Percentiles rank a stretch among this genome's conserved stretches.
These are phyloP conservation scores for Pythium oligandrum DNA, from an alignment of 352 stramenopile species.

Conservation along the genomic window DNA sequence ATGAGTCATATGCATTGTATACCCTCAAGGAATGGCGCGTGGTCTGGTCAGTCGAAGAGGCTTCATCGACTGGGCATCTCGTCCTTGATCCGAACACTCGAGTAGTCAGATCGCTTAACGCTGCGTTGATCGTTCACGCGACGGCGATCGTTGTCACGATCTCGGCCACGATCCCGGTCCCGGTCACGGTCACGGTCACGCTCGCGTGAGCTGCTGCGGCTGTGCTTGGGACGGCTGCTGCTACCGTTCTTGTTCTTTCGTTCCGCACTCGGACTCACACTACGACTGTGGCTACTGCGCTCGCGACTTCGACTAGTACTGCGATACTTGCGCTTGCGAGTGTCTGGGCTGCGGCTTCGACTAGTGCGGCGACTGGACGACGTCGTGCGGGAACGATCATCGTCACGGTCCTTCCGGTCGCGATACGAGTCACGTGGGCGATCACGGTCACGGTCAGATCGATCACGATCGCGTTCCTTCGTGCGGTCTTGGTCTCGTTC, in stretches of 20 bases:
- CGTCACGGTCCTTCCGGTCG: conserved; percentile 6
- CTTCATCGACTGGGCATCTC: too few species aligned
- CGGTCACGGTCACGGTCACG: not conserved
- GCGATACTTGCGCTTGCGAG: conserved; percentile 31
- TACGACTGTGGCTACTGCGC: too few species aligned
- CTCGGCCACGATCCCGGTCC: too few species aligned
- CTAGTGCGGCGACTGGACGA: not conserved
- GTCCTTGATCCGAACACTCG: too few species aligned
- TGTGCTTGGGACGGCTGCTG: conserved; percentile 1
- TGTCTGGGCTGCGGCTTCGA: conserved; percentile 33
- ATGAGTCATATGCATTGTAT: too few species aligned
- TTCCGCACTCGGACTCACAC: too few species aligned
- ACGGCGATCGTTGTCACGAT: too few species aligned
- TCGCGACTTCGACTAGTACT: conserved; percentile 9
- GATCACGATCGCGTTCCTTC: conserved; percentile 14
- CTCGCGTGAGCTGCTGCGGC: conserved; percentile 10
- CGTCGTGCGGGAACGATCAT: not conserved
- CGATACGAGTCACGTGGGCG: conserved; percentile 6
- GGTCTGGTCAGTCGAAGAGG: too few species aligned
- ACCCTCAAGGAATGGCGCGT: too few species aligned
- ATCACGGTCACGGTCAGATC: conserved; percentile 28
- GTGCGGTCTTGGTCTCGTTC: conserved; percentile 22
- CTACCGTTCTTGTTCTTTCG: too few species aligned
- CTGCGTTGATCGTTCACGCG: too few species aligned
- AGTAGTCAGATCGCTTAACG: too few species aligned